Percentiles rank a stretch among this genome's conserved stretches.
These are phyloP conservation scores for Apiotrichum gamsii DNA, from an alignment of 1,284 basidiomycete genomes.

Conservation along the genomic window DNA sequence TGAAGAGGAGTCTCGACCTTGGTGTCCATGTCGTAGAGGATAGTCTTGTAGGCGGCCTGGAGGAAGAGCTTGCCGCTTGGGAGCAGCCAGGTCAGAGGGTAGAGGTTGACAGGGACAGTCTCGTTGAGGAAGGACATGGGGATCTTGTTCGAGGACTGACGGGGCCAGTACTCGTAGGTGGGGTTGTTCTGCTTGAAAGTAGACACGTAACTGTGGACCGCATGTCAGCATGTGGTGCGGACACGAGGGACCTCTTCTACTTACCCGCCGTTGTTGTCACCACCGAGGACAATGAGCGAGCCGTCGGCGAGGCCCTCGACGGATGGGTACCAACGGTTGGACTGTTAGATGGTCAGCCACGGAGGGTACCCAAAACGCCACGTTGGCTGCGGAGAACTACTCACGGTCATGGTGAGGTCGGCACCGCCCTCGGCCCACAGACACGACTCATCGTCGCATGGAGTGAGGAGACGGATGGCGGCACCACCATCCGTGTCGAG, in stretches of 20 bases:
- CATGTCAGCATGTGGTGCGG: constrained; percentile 56
- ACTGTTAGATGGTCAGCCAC: constrained; percentile 9
- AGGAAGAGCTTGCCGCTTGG: constrained; percentile 65
- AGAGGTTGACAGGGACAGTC: constrained; percentile 86
- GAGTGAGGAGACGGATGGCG: constrained; percentile 58
- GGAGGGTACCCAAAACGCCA: neutral
- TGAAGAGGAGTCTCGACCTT: constrained; percentile 29
- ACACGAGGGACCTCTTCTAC: constrained; percentile 13
- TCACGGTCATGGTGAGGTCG: constrained; percentile 54
- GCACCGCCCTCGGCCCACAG: constrained; percentile 54
- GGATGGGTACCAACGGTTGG: constrained; percentile 72
- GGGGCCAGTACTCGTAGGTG: constrained; percentile 67
- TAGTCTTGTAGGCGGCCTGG: constrained; percentile 56
- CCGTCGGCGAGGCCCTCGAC: constrained; percentile 52
- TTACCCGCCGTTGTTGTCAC: constrained; percentile 45
- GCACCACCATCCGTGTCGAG: constrained; percentile 60
- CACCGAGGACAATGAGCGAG: constrained; percentile 50
- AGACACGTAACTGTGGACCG: constrained; percentile 74
- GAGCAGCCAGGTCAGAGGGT: constrained; percentile 76
- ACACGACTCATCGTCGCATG: constrained; percentile 59
- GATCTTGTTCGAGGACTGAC: constrained; percentile 52
- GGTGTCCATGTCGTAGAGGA: constrained; percentile 41
- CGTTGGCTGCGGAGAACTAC: constrained; percentile 45
- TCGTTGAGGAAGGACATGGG: constrained; percentile 71
- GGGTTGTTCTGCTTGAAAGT: constrained; percentile 66